Evolutionary conservation across 805 yeast genomes (phyloP), one percentile per base, ranked within the genome.

Genomic region (Nakazawaea wickerhamii): DNA sequence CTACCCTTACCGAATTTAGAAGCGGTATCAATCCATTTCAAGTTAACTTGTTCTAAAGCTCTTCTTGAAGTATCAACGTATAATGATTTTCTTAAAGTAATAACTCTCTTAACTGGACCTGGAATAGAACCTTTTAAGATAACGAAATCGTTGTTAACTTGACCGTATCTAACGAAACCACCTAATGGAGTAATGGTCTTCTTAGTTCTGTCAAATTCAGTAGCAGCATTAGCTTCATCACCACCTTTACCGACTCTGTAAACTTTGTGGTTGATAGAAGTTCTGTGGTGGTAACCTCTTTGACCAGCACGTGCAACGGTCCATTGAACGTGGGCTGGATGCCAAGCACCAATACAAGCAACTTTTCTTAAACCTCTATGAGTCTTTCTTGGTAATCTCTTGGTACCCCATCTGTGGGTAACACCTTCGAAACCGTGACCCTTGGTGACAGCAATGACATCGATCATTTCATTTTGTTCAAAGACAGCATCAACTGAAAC

Each of bases 371-470:
- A 80, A 91, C 99, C 99, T 86, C 98, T 90, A 77, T 93, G 99
- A 73, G 99, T 93, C 95, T 93, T 93, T 81, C 99, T 89, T 77
- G 99, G 99, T 63, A 93, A 81, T 83, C 85, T 90, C 90, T 90
- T 95, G 85, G 99, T 93, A 72, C 99, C 99, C 98, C 98, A 93
- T 87, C 99, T 88, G 89, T 90, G 96, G 80, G 99, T 93, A 67
- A 91, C 97, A 90, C 99, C 99, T 79, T 93, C 99, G 88, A 86
- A 90, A 83, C 99, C 99, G 82, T 93, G 96, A 93, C 99, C 99
- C 83, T 86, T 91, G 84, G 99, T 93, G 68, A 93, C 95, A 68
- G 97, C 99, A 67, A 93, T 84, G 65, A 87, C 98, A 65, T 93
- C 99, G 63, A 93, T 82, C 84, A 86, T 82, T 82, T 93, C 99